Evolutionary conservation across 441 rosid species (phyloP).

Genomic region (Erodium chrysanthum): DNA sequence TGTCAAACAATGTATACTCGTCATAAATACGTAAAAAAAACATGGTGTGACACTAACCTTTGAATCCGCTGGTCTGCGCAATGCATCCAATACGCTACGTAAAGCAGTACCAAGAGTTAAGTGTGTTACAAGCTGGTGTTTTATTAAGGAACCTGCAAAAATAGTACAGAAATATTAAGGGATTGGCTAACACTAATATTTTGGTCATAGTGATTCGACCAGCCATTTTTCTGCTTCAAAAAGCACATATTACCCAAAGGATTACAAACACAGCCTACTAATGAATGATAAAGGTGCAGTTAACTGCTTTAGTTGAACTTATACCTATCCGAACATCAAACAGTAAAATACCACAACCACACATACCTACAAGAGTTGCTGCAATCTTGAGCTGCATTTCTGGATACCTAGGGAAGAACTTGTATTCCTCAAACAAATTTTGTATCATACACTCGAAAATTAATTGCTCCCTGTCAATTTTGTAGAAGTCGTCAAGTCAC

Average conservation of each 20-base stretch:
- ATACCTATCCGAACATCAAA: background rate
- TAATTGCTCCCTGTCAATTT: slow-evolving; percentile 67
- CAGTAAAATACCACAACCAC: background rate
- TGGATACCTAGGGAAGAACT: slow-evolving; percentile 90
- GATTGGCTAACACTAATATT: background rate
- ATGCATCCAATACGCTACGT: slow-evolving; percentile 90
- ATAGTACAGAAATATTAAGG: background rate
- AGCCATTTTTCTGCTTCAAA: background rate
- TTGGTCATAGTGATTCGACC: background rate
- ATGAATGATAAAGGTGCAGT: background rate
- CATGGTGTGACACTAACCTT: slow-evolving; percentile 40
- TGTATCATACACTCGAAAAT: slow-evolving; percentile 96
- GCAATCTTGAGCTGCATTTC: slow-evolving; percentile 93
- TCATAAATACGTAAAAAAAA: background rate
- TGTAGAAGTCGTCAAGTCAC: background rate
- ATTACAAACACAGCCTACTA: background rate
- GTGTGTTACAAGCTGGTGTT: slow-evolving; percentile 94
- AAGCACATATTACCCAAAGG: slow-evolving; percentile 2
- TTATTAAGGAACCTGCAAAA: slow-evolving; percentile 36
- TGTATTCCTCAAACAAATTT: slow-evolving; percentile 91
- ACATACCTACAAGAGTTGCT: slow-evolving; percentile 89
- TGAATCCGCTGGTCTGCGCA: slow-evolving; percentile 96
- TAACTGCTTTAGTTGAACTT: background rate
- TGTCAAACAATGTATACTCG: slow-evolving; percentile 7
- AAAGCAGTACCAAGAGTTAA: slow-evolving; percentile 86